Conservation (phyloP, 495 filamentous ascomycete genomes). For the Eremomyces bilateralis region DNA sequence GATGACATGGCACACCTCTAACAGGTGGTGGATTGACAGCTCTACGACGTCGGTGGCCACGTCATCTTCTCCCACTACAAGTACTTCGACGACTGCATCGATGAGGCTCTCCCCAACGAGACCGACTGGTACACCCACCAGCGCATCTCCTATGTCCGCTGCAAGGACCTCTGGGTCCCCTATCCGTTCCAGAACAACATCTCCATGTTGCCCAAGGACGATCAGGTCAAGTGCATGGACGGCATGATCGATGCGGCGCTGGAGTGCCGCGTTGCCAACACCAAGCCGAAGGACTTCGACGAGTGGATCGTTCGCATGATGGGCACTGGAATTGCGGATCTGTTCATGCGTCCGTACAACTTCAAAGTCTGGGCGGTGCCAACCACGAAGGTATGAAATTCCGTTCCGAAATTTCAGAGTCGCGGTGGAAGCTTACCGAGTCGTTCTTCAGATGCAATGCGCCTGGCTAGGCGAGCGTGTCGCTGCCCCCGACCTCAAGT, state of each 20-base stretch:
- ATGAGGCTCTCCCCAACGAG: conserved; percentile 82
- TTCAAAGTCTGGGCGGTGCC: conserved; percentile 99
- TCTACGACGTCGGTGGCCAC: conserved; percentile 97
- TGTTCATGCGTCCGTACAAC: conserved; percentile 99
- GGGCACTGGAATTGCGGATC: conserved; percentile 73
- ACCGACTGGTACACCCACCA: conserved; percentile 96
- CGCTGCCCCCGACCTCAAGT: conserved; percentile 91
- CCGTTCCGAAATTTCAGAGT: neutral
- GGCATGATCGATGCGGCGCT: conserved; percentile 92
- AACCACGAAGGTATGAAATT: conserved; percentile 62
- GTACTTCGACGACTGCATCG: conserved; percentile 98
- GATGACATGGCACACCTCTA: neutral
- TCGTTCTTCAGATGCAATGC: conserved; percentile 75
- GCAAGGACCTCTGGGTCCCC: conserved; percentile 87
- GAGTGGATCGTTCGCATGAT: conserved; percentile 95
- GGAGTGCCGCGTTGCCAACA: conserved; percentile 62
- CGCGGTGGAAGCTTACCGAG: neutral
- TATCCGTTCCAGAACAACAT: conserved; percentile 99
- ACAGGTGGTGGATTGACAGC: conserved; percentile 24
- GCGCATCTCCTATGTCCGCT: conserved; percentile 96
- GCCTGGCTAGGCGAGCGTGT: conserved; percentile 98
- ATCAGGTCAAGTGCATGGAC: conserved; percentile 87
- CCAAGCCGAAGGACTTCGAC: conserved; percentile 89
- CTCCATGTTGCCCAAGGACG: conserved; percentile 91
- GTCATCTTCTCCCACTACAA: conserved; percentile 99